Evolutionary conservation across 2,329 filamentous ascomycete species (phyloP).

Genomic region (Pyrenochaeta sp.): DNA sequence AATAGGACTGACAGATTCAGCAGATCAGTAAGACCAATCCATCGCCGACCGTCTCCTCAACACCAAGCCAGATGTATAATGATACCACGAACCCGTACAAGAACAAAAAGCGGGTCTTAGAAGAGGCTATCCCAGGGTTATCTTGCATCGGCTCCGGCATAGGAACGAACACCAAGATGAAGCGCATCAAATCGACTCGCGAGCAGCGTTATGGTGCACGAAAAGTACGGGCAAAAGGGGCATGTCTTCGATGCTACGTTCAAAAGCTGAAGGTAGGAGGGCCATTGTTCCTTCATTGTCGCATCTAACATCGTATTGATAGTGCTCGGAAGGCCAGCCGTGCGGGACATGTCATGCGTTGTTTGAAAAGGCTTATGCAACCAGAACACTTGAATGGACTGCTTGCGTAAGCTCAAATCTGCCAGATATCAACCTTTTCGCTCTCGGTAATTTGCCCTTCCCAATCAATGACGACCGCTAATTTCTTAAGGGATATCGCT

Average conservation of each 20-base stretch:
- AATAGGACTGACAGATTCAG: background rate
- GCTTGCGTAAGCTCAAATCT: conserved; percentile 13
- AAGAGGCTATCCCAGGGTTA: background rate
- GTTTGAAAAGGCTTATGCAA: conserved; percentile 8
- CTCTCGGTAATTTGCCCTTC: conserved; percentile 8
- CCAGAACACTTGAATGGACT: conserved; percentile 16
- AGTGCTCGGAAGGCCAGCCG: conserved; percentile 15
- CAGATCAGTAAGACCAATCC: background rate
- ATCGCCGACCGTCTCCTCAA: background rate
- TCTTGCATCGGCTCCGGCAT: background rate
- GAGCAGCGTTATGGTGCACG: conserved; percentile 9
- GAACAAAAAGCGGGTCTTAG: background rate
- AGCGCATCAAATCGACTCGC: background rate
- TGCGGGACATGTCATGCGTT: conserved; percentile 6
- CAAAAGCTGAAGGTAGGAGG: conserved; percentile 12
- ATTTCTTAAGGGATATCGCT: conserved; percentile 1
- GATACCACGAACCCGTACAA: background rate
- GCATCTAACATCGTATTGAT: background rate
- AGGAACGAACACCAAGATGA: background rate
- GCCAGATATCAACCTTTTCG: conserved; percentile 17
- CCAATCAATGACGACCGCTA: background rate
- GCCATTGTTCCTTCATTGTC: background rate
- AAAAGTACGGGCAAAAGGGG: conserved; percentile 10
- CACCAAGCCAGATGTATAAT: background rate
- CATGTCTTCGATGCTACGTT: conserved; percentile 18